Base-by-base conservation (phyloP, 257 asterid species). In the Cynanchum wilfordii region DNA sequence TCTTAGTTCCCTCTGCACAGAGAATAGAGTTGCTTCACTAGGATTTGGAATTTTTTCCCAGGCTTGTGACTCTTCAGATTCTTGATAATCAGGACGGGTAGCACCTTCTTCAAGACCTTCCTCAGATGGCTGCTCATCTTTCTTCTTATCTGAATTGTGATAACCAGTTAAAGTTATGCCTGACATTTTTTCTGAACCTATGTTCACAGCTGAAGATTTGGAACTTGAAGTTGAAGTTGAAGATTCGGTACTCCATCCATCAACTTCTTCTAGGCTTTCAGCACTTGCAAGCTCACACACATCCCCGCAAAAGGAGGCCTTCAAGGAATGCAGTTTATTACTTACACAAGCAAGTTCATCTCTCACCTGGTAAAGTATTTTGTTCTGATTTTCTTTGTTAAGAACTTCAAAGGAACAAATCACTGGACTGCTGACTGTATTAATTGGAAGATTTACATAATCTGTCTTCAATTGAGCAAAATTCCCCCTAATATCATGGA, bases 261-360 rank as follows among this genome's bases (percentile, higher is more conserved):
- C 81, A 27, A 75, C 60, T 51, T 69, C 82, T 36, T 73, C 73
- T 30, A 33, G 68, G 71, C 70, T 76, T 62, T 77, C 81, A 30
- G 65, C 47, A 66, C 80, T 70, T 66, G 75, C 68, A 25, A 36
- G 7, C 55, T 69, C 33, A 33, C 68, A 63, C 62, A 69, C 54
- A 72, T 78, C 56, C 68, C 73, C 77, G 81, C 33, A 58, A 72
- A 86, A 70, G 74, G 77, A 71, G 64, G 77, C 69, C 58, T 45
- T 59, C 70, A 82, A 62, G 33, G 77, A 75, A 66, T 70, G 79
- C 84, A 86, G 69, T 69, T 78, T 78, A 11, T 74, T 76, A 44
- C 81, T 82, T 77, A 81, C 70, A 77, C 78, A 75, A 30, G 70
- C 72, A 66, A 87, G 86, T 80, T 83, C 86, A 77, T 79, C 76